Base-by-base conservation (phyloP, 441 rosid genomes). In the Euphorbia corollata region DNA sequence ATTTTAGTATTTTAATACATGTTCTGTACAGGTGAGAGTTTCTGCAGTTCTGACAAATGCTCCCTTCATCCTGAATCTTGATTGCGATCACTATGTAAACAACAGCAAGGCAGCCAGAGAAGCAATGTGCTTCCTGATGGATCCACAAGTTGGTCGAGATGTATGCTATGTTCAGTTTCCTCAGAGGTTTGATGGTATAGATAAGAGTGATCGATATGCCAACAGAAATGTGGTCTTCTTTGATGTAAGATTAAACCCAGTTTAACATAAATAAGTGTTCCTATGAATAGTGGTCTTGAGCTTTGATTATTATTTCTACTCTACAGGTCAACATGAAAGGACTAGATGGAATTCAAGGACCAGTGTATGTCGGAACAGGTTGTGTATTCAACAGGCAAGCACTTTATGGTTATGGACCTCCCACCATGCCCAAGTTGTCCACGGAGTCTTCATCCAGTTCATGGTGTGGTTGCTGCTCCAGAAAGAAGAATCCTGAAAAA, bases 121-220 rank as follows among this genome's bases (percentile, higher is more conserved):
- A 74, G 96, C 93, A 57, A 92, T 90, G 98, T 90, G 97, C 81
- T 85, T 92, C 81, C 63, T 89, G 63, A 92, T 92, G 98, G 98
- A 92, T 65, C 98, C 96, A 24, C 48, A 73, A 68, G 83, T 90
- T 32, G 88, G 96, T 72, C 80, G 81, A 68, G 93, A 87, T 67
- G 85, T 90, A 34, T 90, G 98, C 79, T 92, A 82, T 43, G 92
- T 92, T 74, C 97, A 90, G 63, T 92, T 92, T 77, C 98, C 98
- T 65, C 98, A 92, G 70, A 86, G 98, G 47, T 92, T 92, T 73
- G 95, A 89, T 79, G 98, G 98, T 59, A 90, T 92, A 10, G 96
- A 92, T 69, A 85, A 82, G 79, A 91, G 97, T 77, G 97, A 88
- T 75, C 83, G 95, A 79, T 90, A 92, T 73, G 98, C 96, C 78